Percentiles rank a stretch among this genome's conserved stretches.
These are phyloP conservation scores for Brassica nigra DNA, from an alignment of 345 rosid species.

Conservation along the genomic window DNA sequence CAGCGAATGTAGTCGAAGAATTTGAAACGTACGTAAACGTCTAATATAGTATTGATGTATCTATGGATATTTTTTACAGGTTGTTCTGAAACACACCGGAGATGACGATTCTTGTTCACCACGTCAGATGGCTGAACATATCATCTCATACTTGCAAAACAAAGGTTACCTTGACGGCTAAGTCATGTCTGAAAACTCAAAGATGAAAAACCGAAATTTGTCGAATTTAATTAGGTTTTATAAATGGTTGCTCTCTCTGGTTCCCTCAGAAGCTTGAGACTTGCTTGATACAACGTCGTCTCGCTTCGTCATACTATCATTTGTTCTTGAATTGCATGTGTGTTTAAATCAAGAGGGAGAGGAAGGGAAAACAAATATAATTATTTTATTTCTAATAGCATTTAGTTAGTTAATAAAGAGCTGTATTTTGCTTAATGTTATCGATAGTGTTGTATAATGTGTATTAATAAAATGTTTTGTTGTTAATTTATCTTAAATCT, in stretches of 20 bases:
- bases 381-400: neutral
- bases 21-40: neutral
- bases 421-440: neutral
- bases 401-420: conserved; percentile 10
- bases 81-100: conserved; percentile 55
- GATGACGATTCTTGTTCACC: conserved; percentile 51
- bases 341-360: conserved; percentile 3
- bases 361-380: neutral
- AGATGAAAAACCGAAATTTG: neutral
- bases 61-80: conserved; percentile 45
- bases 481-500: neutral
- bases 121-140: conserved; percentile 63
- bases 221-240: conserved; percentile 9
- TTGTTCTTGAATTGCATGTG: conserved; percentile 23
- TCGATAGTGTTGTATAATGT: conserved; percentile 20
- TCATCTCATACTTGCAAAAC: conserved; percentile 63
- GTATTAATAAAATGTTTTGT: conserved; percentile 5
- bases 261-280: conserved; percentile 30
- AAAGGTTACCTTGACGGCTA: conserved; percentile 65
- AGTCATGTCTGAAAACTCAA: conserved; percentile 15
- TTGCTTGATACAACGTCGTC: conserved; percentile 2
- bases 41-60: neutral
- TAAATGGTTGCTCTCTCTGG: conserved; percentile 1
- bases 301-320: conserved; percentile 23
- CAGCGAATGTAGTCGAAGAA: neutral